Evolutionary conservation across 2,329 filamentous ascomycete species (phyloP), one percentile per base, ranked within the genome.

Genomic region (Torrubiella hemipterigena): DNA sequence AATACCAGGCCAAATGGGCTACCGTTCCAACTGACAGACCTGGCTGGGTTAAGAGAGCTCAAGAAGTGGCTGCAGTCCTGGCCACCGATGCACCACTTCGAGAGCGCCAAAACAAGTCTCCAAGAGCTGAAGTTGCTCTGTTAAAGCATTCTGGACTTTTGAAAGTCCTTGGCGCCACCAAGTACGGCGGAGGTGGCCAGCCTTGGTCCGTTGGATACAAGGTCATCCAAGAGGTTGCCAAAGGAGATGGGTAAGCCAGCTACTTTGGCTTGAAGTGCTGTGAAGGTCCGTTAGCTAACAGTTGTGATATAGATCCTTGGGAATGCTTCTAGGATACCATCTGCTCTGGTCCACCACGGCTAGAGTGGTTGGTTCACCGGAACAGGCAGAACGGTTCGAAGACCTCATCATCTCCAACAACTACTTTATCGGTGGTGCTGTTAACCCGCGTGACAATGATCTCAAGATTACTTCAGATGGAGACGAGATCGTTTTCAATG

Each of bases 261-360:
- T 5, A 22, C 7, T 24, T 27, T 15, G 11, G 5, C n/a, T n/a
- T n/a, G n/a, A n/a, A n/a, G n/a, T n/a, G n/a, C n/a, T n/a, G n/a
- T n/a, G n/a, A n/a, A n/a, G n/a, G n/a, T n/a, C n/a, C n/a, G n/a
- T n/a, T 12, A 9, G 6, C 24, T 29, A 5, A 23, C 29, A 4
- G 15, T 27, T 5, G 17, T 7, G 15, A 5, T 11, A 10, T 7
- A 65, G 61, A 1, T 75, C 69, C 1, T 56, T 80, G 19, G 75
- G 74, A 2, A 77, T 77, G 73, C 59, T 80, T 0, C 56, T 79
- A 0, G 74, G 71, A 1, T 79, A 79, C 40, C 73, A 79, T 42
- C 54, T 79, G 5, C 56, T 77, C 7, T 80, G 74, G 74, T 72
- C 67, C 0, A 70, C 63, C 0, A 77, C 69, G 0, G 71, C 70